Percentiles rank a stretch among this genome's conserved stretches.
Evolutionary conservation across 495 filamentous ascomycete genomes (phyloP).

Genomic region (Aspergillus carlsbadensis): DNA sequence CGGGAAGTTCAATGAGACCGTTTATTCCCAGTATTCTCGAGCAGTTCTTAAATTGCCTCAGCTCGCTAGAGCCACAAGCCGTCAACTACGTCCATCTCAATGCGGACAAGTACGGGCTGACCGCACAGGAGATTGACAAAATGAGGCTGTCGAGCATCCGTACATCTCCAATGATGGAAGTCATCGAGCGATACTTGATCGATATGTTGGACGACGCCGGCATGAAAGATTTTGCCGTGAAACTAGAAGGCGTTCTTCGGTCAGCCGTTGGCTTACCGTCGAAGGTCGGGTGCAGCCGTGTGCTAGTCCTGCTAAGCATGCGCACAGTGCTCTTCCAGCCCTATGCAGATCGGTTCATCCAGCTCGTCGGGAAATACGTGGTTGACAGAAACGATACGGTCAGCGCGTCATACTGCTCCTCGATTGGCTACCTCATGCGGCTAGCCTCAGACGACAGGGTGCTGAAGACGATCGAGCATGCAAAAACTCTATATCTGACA

Average conservation of each 20-base stretch:
- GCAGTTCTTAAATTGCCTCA: slow-evolving; percentile 74
- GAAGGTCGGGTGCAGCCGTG: slow-evolving; percentile 84
- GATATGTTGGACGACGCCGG: slow-evolving; percentile 76
- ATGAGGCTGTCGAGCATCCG: slow-evolving; percentile 75
- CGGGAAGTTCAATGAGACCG: slow-evolving; percentile 65
- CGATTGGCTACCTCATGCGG: slow-evolving; percentile 81
- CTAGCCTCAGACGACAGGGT: slow-evolving; percentile 69
- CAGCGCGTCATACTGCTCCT: slow-evolving; percentile 77
- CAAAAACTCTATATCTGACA: slow-evolving; percentile 72
- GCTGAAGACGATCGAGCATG: slow-evolving; percentile 61
- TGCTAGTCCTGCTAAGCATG: slow-evolving; percentile 84
- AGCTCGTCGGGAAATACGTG: slow-evolving; percentile 71
- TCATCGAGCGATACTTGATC: slow-evolving; percentile 79
- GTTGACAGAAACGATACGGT: slow-evolving; percentile 91
- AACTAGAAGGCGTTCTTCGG: slow-evolving; percentile 75
- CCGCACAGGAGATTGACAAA: slow-evolving; percentile 81
- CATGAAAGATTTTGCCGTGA: slow-evolving; percentile 69
- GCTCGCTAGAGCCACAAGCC: slow-evolving; percentile 78
- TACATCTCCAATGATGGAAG: slow-evolving; percentile 88
- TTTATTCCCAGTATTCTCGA: slow-evolving; percentile 82
- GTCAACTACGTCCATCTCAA: slow-evolving; percentile 93
- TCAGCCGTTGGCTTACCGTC: slow-evolving; percentile 85
- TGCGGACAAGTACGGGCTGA: slow-evolving; percentile 79
- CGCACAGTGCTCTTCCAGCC: slow-evolving; percentile 69
- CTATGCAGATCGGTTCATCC: slow-evolving; percentile 74